Evolutionary conservation across 768 basidiomycete genomes (phyloP).

Genomic region (Pleurotus platypus): DNA sequence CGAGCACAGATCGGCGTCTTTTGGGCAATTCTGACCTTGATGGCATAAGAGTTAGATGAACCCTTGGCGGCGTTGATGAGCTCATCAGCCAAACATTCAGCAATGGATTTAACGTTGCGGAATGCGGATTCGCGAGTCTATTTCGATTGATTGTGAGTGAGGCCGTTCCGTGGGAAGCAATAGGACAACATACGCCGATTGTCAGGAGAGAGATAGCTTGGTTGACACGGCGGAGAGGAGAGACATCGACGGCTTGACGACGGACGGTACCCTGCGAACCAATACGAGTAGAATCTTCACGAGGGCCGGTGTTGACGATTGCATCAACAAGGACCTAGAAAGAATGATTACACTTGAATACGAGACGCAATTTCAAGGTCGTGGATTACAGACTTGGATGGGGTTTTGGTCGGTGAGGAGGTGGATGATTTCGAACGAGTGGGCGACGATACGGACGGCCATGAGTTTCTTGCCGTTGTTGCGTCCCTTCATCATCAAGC

Average conservation of each 20-base stretch:
- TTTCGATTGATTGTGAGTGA: conserved; percentile 7
- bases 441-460: conserved; percentile 98
- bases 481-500: conserved; percentile 99
- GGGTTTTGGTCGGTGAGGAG: conserved; percentile 99
- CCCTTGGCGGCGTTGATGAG: conserved; percentile 99
- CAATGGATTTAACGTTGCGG: conserved; percentile 99
- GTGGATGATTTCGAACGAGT: conserved; percentile 99
- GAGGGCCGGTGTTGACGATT: conserved; percentile 98
- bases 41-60: conserved; percentile 99
- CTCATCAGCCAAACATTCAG: conserved; percentile 98
- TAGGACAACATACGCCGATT: conserved; percentile 70
- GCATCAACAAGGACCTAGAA: conserved; percentile 90
- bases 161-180: background rate
- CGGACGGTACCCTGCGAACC: conserved; percentile 99
- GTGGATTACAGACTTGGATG: conserved; percentile 70
- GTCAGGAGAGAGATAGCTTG: conserved; percentile 95
- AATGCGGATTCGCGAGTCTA: conserved; percentile 99
- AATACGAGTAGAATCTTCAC: conserved; percentile 99
- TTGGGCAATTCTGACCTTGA: conserved; percentile 67
- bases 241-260: conserved; percentile 99
- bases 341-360: conserved; percentile 4
- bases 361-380: background rate
- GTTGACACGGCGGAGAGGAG: conserved; percentile 96
- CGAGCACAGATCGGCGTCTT: background rate
- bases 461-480: conserved; percentile 99